A percentile compares a stretch with the other conserved stretches of the same genome.
These are phyloP conservation scores for Magnusiomyces fungicola DNA, from an alignment of 1,139 yeast genomes.

Conservation along the genomic window DNA sequence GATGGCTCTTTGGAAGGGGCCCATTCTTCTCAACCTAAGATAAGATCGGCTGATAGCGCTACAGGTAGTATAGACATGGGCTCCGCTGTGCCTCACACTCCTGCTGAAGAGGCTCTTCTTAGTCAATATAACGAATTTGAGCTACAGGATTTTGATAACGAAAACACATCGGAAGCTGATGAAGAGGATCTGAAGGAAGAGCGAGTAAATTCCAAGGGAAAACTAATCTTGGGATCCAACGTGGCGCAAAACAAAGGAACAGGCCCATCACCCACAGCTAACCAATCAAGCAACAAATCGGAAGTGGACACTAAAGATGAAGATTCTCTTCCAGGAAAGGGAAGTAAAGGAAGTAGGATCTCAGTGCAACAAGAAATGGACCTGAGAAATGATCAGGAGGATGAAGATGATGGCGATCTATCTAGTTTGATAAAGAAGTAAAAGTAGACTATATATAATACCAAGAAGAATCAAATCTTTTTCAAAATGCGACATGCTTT, in stretches of 20 bases:
- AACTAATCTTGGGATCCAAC: not conserved
- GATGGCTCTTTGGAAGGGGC: conserved; percentile 32
- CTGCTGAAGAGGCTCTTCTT: not conserved
- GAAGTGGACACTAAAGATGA: too few relatives aligned
- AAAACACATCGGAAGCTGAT: not conserved
- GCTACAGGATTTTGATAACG: not conserved
- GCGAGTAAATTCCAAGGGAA: not conserved
- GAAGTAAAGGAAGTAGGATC: not conserved
- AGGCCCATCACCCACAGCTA: too few relatives aligned
- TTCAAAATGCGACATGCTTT: too few relatives aligned
- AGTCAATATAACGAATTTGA: conserved; percentile 1
- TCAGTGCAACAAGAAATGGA: not conserved
- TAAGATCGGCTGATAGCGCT: too few relatives aligned
- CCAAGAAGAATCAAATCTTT: too few relatives aligned
- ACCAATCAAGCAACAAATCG: too few relatives aligned
- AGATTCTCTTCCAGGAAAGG: not conserved
- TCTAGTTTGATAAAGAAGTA: not conserved
- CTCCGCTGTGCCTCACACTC: too few relatives aligned
- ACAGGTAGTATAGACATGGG: too few relatives aligned
- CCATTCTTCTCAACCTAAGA: too few relatives aligned
- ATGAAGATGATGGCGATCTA: not conserved
- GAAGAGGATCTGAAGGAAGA: not conserved
- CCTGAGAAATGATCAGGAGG: not conserved
- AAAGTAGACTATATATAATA: not conserved
- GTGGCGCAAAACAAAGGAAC: not conserved